Conservation (phyloP, 2,329 filamentous ascomycete genomes). For the Fusarium sarcochroum region DNA sequence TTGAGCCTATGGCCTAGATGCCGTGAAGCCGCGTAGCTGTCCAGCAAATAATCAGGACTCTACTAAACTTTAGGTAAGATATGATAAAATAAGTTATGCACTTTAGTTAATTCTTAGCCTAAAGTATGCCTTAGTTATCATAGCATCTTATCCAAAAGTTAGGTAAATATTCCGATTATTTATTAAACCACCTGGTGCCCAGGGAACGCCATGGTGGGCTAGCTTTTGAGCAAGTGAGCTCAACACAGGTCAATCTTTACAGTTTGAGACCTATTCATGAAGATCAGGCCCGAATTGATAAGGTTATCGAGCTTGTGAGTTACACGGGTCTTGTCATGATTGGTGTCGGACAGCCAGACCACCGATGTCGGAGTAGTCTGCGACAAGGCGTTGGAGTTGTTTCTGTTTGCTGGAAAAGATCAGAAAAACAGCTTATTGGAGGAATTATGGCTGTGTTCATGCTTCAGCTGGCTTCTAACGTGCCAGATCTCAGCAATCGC, state of each 20-base stretch:
- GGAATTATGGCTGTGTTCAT: background rate
- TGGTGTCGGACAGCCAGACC: background rate
- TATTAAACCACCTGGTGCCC: too few relatives aligned
- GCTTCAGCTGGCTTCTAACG: background rate
- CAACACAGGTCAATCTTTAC: background rate
- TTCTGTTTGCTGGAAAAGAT: background rate
- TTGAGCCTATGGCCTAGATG: constrained; percentile 5
- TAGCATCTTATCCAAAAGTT: too few relatives aligned
- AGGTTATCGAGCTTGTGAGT: background rate
- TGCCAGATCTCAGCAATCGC: background rate
- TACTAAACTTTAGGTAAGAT: too few relatives aligned
- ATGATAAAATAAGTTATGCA: too few relatives aligned
- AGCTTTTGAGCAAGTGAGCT: background rate
- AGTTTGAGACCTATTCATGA: background rate
- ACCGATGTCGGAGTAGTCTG: constrained; percentile 22
- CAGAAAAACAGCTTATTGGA: background rate
- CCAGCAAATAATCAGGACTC: too few relatives aligned
- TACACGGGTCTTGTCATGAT: constrained; percentile 2
- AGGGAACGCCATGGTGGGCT: constrained; percentile 15
- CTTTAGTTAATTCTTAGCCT: too few relatives aligned
- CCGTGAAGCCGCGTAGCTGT: background rate
- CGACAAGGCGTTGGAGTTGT: background rate
- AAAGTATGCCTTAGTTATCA: too few relatives aligned
- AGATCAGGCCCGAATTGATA: background rate
- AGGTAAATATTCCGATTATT: too few relatives aligned